phyloP scores from a whole-genome alignment of 2,329 filamentous ascomycete genomes.

The Graphiopsis chlorocephala region DNA sequence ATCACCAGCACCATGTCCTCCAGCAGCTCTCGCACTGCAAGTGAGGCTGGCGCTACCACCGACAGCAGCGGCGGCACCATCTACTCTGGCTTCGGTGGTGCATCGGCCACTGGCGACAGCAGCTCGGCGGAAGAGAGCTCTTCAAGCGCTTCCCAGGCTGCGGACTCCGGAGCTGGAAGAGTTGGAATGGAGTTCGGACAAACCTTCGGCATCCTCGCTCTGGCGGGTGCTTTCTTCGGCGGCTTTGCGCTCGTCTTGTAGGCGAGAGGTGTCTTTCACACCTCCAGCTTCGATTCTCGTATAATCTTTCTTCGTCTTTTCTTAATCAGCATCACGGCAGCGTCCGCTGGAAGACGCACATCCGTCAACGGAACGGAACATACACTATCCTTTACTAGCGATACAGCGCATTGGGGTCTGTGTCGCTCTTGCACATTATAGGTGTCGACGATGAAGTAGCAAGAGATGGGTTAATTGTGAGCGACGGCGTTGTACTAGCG shows the following conservation, averaged over 20 bases:
- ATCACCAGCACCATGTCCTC: slow-evolving; percentile 45
- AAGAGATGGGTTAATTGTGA: slow-evolving; percentile 3
- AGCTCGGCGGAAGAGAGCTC: background rate
- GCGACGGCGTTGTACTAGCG: slow-evolving; percentile 2
- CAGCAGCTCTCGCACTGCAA: slow-evolving; percentile 34
- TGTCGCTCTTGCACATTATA: slow-evolving; percentile 3
- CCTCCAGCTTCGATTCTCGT: background rate
- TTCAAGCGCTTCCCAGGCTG: slow-evolving; percentile 13
- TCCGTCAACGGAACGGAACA: slow-evolving; percentile 10
- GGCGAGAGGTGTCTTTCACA: slow-evolving; percentile 1
- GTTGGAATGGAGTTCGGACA: slow-evolving; percentile 50
- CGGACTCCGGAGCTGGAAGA: slow-evolving; percentile 26
- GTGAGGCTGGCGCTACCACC: slow-evolving; percentile 32
- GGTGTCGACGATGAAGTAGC: background rate
- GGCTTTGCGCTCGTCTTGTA: slow-evolving; percentile 51
- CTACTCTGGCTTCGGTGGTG: slow-evolving; percentile 46
- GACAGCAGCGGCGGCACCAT: slow-evolving; percentile 35
- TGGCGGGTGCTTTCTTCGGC: slow-evolving; percentile 55
- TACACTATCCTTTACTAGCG: slow-evolving; percentile 12
- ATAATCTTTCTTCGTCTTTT: background rate
- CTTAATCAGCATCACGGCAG: background rate
- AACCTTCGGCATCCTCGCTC: slow-evolving; percentile 54
- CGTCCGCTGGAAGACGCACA: slow-evolving; percentile 3
- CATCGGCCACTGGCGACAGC: slow-evolving; percentile 15
- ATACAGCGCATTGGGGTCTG: slow-evolving; percentile 6